Evolutionary conservation across 768 basidiomycete species (phyloP).

Genomic region (Sutorius australiensis): DNA sequence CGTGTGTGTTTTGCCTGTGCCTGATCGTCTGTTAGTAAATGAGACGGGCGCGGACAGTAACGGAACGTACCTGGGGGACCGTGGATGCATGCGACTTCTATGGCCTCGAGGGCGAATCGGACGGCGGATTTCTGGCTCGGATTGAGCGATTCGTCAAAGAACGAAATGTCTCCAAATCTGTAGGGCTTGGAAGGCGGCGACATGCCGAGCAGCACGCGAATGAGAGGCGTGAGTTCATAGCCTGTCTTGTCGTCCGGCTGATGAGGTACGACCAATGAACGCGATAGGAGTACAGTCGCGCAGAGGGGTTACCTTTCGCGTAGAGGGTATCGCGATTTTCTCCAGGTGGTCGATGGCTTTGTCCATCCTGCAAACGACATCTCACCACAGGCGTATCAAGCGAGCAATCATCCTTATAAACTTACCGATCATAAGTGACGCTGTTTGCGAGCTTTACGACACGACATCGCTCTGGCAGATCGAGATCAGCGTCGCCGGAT

Average conservation of each 20-base stretch:
- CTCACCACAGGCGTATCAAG: background rate
- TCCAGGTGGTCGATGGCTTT: conserved; percentile 70
- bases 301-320: conserved; percentile 18
- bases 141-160: conserved; percentile 78
- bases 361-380: conserved; percentile 68
- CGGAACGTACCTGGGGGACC: conserved; percentile 79
- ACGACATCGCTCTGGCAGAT: conserved; percentile 81
- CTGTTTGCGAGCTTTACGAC: conserved; percentile 89
- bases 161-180: conserved; percentile 44
- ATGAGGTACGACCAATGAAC: conserved; percentile 1
- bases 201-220: conserved; percentile 71
- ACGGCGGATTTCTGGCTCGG: conserved; percentile 82
- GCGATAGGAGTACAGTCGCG: background rate
- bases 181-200: conserved; percentile 40
- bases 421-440: conserved; percentile 86
- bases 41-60: background rate
- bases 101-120: conserved; percentile 71
- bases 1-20: conserved; percentile 95
- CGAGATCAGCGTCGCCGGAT: conserved; percentile 57
- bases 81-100: conserved; percentile 88
- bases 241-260: conserved; percentile 40
- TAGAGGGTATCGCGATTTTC: conserved; percentile 33
- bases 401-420: background rate
- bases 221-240: conserved; percentile 47
- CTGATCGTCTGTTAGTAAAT: conserved; percentile 28